phyloP scores from a whole-genome alignment of 2,329 filamentous ascomycete genomes.

The Aotearoamyces nothofagi region DNA sequence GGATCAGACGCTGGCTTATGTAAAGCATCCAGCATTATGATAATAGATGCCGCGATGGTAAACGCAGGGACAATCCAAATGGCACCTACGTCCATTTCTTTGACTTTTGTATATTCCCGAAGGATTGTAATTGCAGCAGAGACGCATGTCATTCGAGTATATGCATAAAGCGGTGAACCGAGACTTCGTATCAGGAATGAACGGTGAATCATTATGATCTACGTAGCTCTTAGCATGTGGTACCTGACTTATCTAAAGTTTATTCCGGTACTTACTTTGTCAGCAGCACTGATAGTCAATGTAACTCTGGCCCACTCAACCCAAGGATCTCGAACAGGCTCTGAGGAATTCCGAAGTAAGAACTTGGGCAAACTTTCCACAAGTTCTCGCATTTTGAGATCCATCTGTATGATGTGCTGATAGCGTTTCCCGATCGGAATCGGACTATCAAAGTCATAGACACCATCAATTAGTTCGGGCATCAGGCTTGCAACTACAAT shows the following conservation, averaged over 20 bases:
- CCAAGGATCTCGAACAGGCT: constrained; percentile 20
- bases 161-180: constrained; percentile 18
- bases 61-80: constrained; percentile 18
- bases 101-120: constrained; percentile 12
- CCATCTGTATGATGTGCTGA: constrained; percentile 20
- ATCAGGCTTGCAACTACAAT: neutral
- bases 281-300: constrained; percentile 22
- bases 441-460: constrained; percentile 14
- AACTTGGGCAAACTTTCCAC: constrained; percentile 19
- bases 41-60: constrained; percentile 11
- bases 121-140: constrained; percentile 25
- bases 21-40: too few species aligned
- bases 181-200: constrained; percentile 21
- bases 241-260: too few species aligned
- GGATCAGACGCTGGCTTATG: too few species aligned
- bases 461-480: neutral
- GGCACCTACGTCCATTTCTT: constrained; percentile 8
- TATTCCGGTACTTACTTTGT: constrained; percentile 17
- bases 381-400: constrained; percentile 20
- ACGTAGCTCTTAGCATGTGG: too few species aligned
- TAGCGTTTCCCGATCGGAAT: constrained; percentile 20
- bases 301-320: constrained; percentile 20
- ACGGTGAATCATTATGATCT: constrained; percentile 26
- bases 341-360: constrained; percentile 14
- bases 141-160: constrained; percentile 22